phyloP scores from a whole-genome alignment of 2,329 filamentous ascomycete genomes.

The Fusarium kyushuense region DNA sequence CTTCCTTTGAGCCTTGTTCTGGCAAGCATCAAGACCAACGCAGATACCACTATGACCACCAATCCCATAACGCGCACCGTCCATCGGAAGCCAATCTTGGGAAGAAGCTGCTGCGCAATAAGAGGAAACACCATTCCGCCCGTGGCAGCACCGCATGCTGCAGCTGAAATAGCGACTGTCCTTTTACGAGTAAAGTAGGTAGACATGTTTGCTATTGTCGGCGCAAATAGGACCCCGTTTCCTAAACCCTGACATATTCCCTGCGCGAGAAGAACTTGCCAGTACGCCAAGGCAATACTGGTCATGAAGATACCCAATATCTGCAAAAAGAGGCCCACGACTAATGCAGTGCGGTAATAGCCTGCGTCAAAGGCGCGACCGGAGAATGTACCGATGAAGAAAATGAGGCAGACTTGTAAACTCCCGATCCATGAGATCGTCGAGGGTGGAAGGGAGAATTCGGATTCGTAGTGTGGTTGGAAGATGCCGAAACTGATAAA shows the following conservation, averaged over 20 bases:
- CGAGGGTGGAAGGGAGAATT: slow-evolving; percentile 51
- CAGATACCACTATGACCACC: slow-evolving; percentile 63
- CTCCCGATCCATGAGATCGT: slow-evolving; percentile 64
- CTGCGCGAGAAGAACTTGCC: slow-evolving; percentile 64
- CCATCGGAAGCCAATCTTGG: slow-evolving; percentile 72
- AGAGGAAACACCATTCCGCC: slow-evolving; percentile 75
- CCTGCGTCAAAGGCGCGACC: slow-evolving; percentile 59
- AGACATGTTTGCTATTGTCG: slow-evolving; percentile 65
- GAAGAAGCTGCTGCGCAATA: slow-evolving; percentile 66
- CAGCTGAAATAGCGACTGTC: slow-evolving; percentile 69
- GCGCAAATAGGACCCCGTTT: slow-evolving; percentile 65
- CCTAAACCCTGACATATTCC: slow-evolving; percentile 69
- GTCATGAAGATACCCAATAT: slow-evolving; percentile 60
- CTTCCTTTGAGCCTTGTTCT: slow-evolving; percentile 62
- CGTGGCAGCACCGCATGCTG: slow-evolving; percentile 69
- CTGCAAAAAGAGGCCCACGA: slow-evolving; percentile 57
- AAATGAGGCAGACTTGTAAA: slow-evolving; percentile 59
- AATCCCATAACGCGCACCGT: slow-evolving; percentile 72
- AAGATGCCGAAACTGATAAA: slow-evolving; percentile 56
- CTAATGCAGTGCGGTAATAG: slow-evolving; percentile 52
- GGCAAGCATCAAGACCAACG: slow-evolving; percentile 57
- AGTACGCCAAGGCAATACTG: slow-evolving; percentile 58
- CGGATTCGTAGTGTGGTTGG: slow-evolving; percentile 55
- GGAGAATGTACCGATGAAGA: slow-evolving; percentile 56
- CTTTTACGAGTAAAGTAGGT: slow-evolving; percentile 73